These are phyloP conservation scores for Entomortierella parvispora DNA, from an alignment of 192 early-diverging fungal species.

Conservation along the genomic window DNA sequence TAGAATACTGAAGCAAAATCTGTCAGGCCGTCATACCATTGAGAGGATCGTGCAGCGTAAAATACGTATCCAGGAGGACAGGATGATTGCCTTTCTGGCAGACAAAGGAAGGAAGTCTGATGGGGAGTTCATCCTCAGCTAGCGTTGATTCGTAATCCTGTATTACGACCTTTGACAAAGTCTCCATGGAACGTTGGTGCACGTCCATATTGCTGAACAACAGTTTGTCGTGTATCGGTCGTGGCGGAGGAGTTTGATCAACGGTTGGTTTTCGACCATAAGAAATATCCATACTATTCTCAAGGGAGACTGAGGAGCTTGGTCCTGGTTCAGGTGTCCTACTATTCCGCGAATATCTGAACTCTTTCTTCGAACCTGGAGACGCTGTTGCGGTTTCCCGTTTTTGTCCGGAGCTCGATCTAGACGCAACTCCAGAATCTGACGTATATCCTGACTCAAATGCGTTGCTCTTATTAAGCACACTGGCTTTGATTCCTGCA, in stretches of 20 bases:
- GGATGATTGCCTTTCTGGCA: conserved; percentile 5
- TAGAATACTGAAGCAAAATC: too few species aligned
- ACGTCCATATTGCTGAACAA: too few species aligned
- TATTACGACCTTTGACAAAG: background rate
- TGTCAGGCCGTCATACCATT: conserved; percentile 20
- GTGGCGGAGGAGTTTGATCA: too few species aligned
- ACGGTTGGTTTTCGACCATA: too few species aligned
- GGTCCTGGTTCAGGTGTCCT: too few species aligned
- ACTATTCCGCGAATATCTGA: too few species aligned
- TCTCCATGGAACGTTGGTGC: background rate
- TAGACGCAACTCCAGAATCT: conserved; percentile 22
- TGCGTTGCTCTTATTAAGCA: conserved; percentile 25
- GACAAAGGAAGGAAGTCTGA: conserved; percentile 22
- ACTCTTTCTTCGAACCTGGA: too few species aligned
- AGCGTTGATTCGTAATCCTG: background rate
- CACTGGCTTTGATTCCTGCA: conserved; percentile 41
- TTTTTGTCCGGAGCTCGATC: background rate
- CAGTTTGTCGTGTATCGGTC: too few species aligned
- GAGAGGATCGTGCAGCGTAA: conserved; percentile 50
- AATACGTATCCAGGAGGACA: conserved; percentile 54
- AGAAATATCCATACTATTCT: too few species aligned
- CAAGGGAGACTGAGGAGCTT: too few species aligned
- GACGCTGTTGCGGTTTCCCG: too few species aligned
- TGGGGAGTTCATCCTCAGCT: background rate
- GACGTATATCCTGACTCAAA: conserved; percentile 21